Evolutionary conservation across 768 basidiomycete genomes (phyloP).

Genomic region (Leucosporidium yakuticum): DNA sequence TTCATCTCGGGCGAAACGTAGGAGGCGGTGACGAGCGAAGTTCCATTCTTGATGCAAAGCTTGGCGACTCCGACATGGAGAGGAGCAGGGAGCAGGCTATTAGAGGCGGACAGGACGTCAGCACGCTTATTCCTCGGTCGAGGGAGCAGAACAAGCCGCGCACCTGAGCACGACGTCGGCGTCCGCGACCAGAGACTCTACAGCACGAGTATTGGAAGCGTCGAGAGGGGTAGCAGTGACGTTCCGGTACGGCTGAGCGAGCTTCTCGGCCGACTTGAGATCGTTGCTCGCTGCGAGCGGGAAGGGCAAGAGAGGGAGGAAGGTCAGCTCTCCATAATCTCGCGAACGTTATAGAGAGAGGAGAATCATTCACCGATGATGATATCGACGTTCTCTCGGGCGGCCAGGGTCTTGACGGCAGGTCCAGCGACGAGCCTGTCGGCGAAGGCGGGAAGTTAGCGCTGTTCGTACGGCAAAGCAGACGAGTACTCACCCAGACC

Average conservation of each 20-base stretch:
- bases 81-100: constrained; percentile 69
- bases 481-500: constrained; percentile 55
- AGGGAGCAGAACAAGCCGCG: neutral
- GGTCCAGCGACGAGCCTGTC: constrained; percentile 76
- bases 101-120: constrained; percentile 27
- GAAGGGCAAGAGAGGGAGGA: neutral
- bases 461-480: too few species aligned
- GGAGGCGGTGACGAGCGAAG: constrained; percentile 83
- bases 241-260: constrained; percentile 48
- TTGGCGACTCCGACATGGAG: constrained; percentile 68
- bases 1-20: constrained; percentile 78
- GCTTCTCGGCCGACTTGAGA: constrained; percentile 52
- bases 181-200: constrained; percentile 54
- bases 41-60: constrained; percentile 60
- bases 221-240: constrained; percentile 59
- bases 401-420: constrained; percentile 62
- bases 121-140: neutral
- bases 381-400: constrained; percentile 54
- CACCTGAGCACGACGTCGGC: constrained; percentile 82
- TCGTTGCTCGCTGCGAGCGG: constrained; percentile 63
- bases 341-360: neutral
- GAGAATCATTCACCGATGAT: constrained; percentile 60
- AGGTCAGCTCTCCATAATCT: neutral
- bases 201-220: constrained; percentile 50
- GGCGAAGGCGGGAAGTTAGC: neutral